Conservation (phyloP, 2,329 filamentous ascomycete genomes). For the Calonectria leucothoes region DNA sequence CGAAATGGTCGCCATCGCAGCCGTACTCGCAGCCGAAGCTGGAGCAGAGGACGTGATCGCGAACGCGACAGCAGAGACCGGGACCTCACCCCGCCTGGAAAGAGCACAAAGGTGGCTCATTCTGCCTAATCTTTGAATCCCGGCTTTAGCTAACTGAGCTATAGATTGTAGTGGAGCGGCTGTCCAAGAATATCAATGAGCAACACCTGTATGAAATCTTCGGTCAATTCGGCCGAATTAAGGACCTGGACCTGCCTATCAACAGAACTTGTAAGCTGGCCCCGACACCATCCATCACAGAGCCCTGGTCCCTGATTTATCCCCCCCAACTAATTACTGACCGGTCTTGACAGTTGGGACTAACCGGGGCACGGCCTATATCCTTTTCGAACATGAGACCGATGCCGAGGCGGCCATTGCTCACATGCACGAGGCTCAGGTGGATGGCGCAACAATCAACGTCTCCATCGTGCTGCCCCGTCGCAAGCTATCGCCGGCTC, state of each 20-base stretch:
- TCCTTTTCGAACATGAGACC: slow-evolving; percentile 80
- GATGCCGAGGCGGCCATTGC: slow-evolving; percentile 91
- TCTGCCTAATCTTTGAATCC: neutral
- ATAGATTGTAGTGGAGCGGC: slow-evolving; percentile 93
- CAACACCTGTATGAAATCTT: slow-evolving; percentile 93
- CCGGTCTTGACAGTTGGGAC: slow-evolving; percentile 72
- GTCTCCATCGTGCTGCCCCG: slow-evolving; percentile 91
- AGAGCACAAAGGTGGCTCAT: slow-evolving; percentile 64
- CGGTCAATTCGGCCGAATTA: slow-evolving; percentile 85
- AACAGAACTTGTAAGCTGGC: slow-evolving; percentile 79
- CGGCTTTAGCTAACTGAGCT: slow-evolving; percentile 21
- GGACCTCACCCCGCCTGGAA: slow-evolving; percentile 47
- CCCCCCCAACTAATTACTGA: slow-evolving; percentile 28
- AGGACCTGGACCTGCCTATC: slow-evolving; percentile 89
- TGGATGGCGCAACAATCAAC: slow-evolving; percentile 84
- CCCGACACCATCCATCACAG: neutral
- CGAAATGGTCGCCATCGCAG: slow-evolving; percentile 48
- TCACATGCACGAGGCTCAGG: slow-evolving; percentile 97
- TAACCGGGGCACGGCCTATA: slow-evolving; percentile 94
- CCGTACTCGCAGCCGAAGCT: slow-evolving; percentile 44
- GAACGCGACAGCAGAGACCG: slow-evolving; percentile 39
- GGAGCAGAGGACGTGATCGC: slow-evolving; percentile 50
- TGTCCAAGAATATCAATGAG: slow-evolving; percentile 95
- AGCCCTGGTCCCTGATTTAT: slow-evolving; percentile 18
- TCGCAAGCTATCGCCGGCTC: slow-evolving; percentile 83